Conservation (phyloP, 2,329 filamentous ascomycete species). For the Cladosporium sp. region DNA sequence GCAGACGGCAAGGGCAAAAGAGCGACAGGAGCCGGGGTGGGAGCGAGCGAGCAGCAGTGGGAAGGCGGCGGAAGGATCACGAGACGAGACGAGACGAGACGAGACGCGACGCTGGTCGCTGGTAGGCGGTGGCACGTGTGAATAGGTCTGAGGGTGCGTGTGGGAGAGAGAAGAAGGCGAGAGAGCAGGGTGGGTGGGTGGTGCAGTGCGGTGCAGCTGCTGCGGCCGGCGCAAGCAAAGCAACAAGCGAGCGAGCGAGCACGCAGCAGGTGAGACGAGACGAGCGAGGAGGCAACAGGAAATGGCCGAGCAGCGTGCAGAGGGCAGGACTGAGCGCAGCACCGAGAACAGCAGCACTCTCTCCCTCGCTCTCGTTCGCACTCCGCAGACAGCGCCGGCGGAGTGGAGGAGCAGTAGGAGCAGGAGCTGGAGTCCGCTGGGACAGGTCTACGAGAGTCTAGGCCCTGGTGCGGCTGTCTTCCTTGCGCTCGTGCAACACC, state of each 20-base stretch:
- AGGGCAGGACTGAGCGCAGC: no score
- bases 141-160: neutral
- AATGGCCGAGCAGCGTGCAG: neutral
- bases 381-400: neutral
- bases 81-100: neutral
- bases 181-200: neutral
- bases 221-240: neutral
- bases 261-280: neutral
- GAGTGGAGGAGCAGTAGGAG: neutral
- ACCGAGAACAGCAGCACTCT: no score
- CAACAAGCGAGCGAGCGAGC: neutral
- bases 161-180: neutral
- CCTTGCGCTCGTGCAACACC: neutral
- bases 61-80: neutral
- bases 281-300: neutral
- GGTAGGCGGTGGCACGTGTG: neutral
- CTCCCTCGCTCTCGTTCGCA: neutral
- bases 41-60: neutral
- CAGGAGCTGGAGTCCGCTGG: neutral
- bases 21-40: neutral
- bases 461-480: neutral
- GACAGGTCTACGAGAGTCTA: neutral
- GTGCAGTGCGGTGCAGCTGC: neutral
- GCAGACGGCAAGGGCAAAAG: neutral
- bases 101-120: neutral